Evolutionary conservation across 495 filamentous ascomycete genomes (phyloP).

Genomic region (Penicillium soppii): DNA sequence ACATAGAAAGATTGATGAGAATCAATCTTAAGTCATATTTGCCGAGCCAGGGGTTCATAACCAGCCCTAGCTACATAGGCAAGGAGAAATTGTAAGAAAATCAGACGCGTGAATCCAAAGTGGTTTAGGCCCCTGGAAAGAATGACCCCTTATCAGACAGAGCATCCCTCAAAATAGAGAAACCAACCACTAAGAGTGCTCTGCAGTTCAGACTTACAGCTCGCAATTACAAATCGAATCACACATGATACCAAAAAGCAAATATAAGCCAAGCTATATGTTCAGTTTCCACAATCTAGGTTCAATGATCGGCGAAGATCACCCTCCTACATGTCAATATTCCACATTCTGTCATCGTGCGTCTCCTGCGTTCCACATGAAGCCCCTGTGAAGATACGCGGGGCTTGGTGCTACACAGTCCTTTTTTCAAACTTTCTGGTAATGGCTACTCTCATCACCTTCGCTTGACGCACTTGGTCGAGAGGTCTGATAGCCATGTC

Average conservation of each 20-base stretch:
- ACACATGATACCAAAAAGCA: slow-evolving; percentile 6
- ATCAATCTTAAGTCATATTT: neutral
- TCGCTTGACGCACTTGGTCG: slow-evolving; percentile 14
- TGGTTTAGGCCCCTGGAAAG: neutral
- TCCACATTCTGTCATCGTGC: slow-evolving; percentile 36
- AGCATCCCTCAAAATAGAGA: neutral
- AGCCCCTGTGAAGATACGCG: slow-evolving; percentile 30
- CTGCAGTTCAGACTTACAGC: neutral
- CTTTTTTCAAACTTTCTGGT: slow-evolving; percentile 21
- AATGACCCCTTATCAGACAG: neutral
- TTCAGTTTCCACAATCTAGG: slow-evolving; percentile 17
- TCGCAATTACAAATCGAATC: neutral
- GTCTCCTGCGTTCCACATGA: slow-evolving; percentile 29
- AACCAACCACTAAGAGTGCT: neutral
- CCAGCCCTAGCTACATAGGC: neutral
- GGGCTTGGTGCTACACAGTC: slow-evolving; percentile 27
- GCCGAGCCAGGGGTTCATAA: neutral
- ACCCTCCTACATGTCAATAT: slow-evolving; percentile 16
- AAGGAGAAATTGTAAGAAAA: slow-evolving; percentile 2
- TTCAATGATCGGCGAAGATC: slow-evolving; percentile 33
- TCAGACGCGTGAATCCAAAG: neutral
- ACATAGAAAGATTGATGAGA: neutral
- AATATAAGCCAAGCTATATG: slow-evolving; percentile 18
- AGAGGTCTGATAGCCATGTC: slow-evolving; percentile 19
- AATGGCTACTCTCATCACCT: slow-evolving; percentile 20